Evolutionary conservation across 129 eudicot species (phyloP).

Genomic region (Solidago caesia): DNA sequence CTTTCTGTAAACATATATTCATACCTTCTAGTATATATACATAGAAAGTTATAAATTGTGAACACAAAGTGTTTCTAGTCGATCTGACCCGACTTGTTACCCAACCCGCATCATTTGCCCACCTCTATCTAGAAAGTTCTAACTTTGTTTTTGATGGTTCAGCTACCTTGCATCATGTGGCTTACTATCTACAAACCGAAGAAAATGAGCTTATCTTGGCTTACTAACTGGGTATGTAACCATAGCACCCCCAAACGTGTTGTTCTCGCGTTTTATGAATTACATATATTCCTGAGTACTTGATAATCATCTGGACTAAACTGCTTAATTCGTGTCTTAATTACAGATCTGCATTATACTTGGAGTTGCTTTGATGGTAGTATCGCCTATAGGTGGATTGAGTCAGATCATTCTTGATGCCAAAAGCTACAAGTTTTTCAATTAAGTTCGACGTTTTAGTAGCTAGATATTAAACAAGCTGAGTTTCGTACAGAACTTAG

Average conservation of each 20-base stretch:
- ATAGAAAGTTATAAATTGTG: no score
- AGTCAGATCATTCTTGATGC: conserved; percentile 32
- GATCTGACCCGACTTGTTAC: no score
- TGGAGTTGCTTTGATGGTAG: conserved; percentile 27
- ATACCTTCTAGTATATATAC: no score
- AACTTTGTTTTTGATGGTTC: conserved; percentile 11
- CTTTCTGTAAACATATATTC: no score
- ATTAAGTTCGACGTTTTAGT: not conserved
- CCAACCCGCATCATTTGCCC: no score
- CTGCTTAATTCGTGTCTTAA: not conserved
- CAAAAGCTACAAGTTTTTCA: conserved; percentile 25
- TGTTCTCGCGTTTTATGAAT: not conserved
- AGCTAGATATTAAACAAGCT: conserved; percentile 13
- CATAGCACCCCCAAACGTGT: not conserved
- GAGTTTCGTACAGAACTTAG: conserved; percentile 17
- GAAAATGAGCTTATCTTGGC: conserved; percentile 64
- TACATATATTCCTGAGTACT: not conserved
- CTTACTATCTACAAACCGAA: conserved; percentile 70
- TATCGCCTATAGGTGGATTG: conserved; percentile 40
- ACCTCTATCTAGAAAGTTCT: not conserved
- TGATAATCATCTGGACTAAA: not conserved
- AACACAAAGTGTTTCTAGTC: no score
- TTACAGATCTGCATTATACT: conserved; percentile 26
- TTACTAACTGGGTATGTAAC: conserved; percentile 66
- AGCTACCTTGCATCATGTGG: conserved; percentile 94